Percentiles rank a stretch among this genome's conserved stretches.
These are phyloP conservation scores for Pythium brassicae DNA, from an alignment of 352 stramenopile species.

Conservation along the genomic window DNA sequence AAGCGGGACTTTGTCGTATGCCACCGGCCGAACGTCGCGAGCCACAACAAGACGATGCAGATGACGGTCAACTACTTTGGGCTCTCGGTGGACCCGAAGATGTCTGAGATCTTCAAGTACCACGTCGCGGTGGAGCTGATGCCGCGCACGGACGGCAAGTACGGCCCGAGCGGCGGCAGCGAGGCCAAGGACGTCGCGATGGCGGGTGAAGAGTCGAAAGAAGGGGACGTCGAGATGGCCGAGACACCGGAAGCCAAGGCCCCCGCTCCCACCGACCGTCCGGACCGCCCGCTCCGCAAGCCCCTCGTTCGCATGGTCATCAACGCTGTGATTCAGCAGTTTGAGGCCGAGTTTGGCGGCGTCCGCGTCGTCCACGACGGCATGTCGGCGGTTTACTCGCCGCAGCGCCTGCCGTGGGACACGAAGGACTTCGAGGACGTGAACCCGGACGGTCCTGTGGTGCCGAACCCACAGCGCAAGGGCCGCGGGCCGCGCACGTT, in stretches of 20 bases:
- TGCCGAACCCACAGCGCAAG: slow-evolving; percentile 17
- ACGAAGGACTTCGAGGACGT: slow-evolving; percentile 44
- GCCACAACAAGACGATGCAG: slow-evolving; percentile 27
- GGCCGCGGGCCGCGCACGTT: slow-evolving; percentile 49
- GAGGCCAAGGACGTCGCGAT: slow-evolving; percentile 35
- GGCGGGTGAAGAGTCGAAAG: slow-evolving; percentile 25
- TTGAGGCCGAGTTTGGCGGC: slow-evolving; percentile 47
- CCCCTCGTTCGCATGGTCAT: slow-evolving; percentile 56
- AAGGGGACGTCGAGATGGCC: slow-evolving; percentile 46
- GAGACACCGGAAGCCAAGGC: slow-evolving; percentile 15
- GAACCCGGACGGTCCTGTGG: slow-evolving; percentile 37
- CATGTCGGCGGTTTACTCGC: slow-evolving; percentile 55
- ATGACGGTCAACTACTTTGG: slow-evolving; percentile 67
- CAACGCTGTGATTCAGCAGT: slow-evolving; percentile 43
- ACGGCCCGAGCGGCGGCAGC: slow-evolving; percentile 37
- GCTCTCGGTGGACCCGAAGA: slow-evolving; percentile 38
- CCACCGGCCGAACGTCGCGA: slow-evolving; percentile 31
- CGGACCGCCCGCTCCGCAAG: slow-evolving; percentile 33
- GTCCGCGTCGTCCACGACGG: slow-evolving; percentile 64
- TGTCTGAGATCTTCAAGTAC: slow-evolving; percentile 70
- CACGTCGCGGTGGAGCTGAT: slow-evolving; percentile 56
- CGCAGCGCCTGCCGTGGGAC: slow-evolving; percentile 44
- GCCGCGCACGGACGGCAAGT: slow-evolving; percentile 37
- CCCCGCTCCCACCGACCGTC: slow-evolving; percentile 16
- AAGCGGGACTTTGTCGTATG: slow-evolving; percentile 42